Evolutionary conservation across 106 monocot species (phyloP).

Genomic region (Hemerocallis citrina): DNA sequence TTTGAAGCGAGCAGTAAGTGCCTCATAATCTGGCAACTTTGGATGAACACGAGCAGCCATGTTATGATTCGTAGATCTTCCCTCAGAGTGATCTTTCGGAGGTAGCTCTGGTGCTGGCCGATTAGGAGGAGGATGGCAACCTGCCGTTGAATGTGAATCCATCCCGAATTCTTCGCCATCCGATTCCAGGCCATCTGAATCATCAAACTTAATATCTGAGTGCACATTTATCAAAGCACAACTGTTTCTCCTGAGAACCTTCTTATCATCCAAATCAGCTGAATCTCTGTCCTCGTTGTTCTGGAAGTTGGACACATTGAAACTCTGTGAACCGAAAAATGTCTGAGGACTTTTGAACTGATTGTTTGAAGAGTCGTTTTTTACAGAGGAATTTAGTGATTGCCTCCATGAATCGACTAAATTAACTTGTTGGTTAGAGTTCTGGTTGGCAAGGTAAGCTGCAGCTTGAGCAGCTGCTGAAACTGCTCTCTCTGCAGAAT

Average conservation of each 20-base stretch:
- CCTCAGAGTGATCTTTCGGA: constrained; percentile 1
- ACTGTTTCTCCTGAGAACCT: constrained; percentile 26
- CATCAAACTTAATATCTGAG: constrained; percentile 72
- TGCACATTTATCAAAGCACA: constrained; percentile 6
- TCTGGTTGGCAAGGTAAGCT: constrained; percentile 42
- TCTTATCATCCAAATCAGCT: constrained; percentile 13
- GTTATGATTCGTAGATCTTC: not conserved
- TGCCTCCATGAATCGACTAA: constrained; percentile 1
- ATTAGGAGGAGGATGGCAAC: constrained; percentile 27
- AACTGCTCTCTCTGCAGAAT: constrained; percentile 56
- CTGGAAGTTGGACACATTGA: constrained; percentile 14
- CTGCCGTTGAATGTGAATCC: not conserved
- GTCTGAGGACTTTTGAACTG: constrained; percentile 4
- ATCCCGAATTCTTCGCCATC: constrained; percentile 23
- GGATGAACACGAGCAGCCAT: constrained; percentile 59
- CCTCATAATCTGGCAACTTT: constrained; percentile 83
- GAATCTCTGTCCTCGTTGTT: too few relatives aligned
- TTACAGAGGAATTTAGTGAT: constrained; percentile 8
- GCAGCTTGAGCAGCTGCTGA: constrained; percentile 69
- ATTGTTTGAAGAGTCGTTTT: not conserved
- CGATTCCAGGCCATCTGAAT: constrained; percentile 67
- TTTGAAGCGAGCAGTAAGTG: constrained; percentile 67
- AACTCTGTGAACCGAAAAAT: constrained; percentile 23
- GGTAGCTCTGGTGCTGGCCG: constrained; percentile 14
- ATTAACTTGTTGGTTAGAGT: constrained; percentile 15